Evolutionary conservation across 257 asterid genomes (phyloP).

Genomic region (Verbena officinalis): DNA sequence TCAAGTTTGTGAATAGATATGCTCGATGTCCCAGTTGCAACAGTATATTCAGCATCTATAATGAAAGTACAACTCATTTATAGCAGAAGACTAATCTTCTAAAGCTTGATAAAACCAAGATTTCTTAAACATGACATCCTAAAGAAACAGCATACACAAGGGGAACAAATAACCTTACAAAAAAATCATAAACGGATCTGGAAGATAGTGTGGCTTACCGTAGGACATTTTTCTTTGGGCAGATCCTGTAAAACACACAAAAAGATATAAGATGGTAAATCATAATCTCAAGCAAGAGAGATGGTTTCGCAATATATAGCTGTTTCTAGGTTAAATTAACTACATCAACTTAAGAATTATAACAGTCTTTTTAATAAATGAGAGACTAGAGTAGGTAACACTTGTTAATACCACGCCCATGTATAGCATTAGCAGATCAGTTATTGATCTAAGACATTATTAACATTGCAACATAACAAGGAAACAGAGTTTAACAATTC

Average conservation of each 20-base stretch:
- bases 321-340: neutral
- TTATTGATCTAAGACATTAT: slow-evolving; percentile 1
- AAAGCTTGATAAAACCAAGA: slow-evolving; percentile 36
- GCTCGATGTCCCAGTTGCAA: slow-evolving; percentile 45
- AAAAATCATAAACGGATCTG: slow-evolving; percentile 1
- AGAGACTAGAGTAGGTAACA: slow-evolving; percentile 10
- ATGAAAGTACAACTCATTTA: slow-evolving; percentile 40
- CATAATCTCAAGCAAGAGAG: slow-evolving; percentile 10
- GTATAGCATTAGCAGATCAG: neutral
- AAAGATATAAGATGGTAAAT: slow-evolving; percentile 29
- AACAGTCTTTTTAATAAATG: slow-evolving; percentile 11
- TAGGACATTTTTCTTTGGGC: slow-evolving; percentile 39
- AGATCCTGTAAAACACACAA: slow-evolving; percentile 49
- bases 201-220: slow-evolving; percentile 44
- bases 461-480: slow-evolving; percentile 23
- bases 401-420: slow-evolving; percentile 10
- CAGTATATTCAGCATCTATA: slow-evolving; percentile 54
- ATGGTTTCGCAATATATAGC: slow-evolving; percentile 6
- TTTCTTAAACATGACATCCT: slow-evolving; percentile 31
- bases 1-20: slow-evolving; percentile 61
- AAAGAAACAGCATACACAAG: slow-evolving; percentile 29
- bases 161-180: slow-evolving; percentile 19
- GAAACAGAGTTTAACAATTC: slow-evolving; percentile 12
- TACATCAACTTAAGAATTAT: slow-evolving; percentile 15
- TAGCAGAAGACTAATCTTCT: slow-evolving; percentile 32